Evolutionary conservation across 23 red algal species (phyloP).

Genomic region (Gracilaria vermiculophylla): DNA sequence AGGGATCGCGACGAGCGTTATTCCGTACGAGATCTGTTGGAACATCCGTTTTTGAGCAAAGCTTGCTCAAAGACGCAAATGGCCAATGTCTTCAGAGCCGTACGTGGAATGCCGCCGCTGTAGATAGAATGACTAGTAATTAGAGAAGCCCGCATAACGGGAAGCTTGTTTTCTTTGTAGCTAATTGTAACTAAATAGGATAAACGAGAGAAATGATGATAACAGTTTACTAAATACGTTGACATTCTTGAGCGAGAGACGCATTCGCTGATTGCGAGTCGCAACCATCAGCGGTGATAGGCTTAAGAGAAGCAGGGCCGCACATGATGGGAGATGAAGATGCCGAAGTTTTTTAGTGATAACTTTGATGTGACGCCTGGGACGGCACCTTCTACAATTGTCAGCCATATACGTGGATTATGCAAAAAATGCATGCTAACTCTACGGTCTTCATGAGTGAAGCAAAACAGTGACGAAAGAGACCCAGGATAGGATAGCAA

Average conservation of each 20-base stretch:
- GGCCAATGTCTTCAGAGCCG: slow-evolving; percentile 60
- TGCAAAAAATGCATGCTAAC: slow-evolving; percentile 10
- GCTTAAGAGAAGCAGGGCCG: neutral
- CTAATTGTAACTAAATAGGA: slow-evolving; percentile 20
- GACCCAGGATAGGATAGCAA: neutral
- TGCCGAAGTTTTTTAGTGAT: neutral
- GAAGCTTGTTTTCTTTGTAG: slow-evolving; percentile 29
- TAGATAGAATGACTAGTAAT: neutral
- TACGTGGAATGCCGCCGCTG: slow-evolving; percentile 32
- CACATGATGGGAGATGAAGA: neutral
- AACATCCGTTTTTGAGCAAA: slow-evolving; percentile 82
- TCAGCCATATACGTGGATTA: neutral
- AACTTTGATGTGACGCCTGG: neutral
- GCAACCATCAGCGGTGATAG: neutral
- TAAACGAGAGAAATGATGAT: no score
- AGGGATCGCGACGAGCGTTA: slow-evolving; percentile 68
- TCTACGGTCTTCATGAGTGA: slow-evolving; percentile 26
- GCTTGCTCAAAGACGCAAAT: slow-evolving; percentile 55
- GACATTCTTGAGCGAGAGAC: neutral
- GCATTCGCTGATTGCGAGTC: no score
- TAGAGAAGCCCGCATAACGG: neutral
- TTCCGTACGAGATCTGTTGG: slow-evolving; percentile 64
- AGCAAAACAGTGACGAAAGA: slow-evolving; percentile 15
- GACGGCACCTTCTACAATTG: neutral
- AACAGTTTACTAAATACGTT: slow-evolving; percentile 20